Evolutionary conservation across 1,139 yeast species (phyloP).

Genomic region (Candida tunisiensis): DNA sequence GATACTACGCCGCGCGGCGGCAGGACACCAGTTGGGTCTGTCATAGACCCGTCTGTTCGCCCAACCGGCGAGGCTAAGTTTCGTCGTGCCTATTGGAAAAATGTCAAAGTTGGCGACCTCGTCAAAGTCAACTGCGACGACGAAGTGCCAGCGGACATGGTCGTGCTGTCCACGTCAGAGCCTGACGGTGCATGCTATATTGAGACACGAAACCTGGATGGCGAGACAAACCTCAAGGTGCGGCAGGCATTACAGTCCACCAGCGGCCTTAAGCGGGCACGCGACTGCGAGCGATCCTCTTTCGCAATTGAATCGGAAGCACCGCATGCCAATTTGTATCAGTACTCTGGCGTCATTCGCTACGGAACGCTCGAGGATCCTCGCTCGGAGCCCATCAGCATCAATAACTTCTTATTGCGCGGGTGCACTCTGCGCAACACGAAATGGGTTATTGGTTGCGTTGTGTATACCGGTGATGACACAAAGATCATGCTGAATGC

Average conservation of each 20-base stretch:
- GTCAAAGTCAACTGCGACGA: constrained; percentile 74
- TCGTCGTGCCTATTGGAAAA: constrained; percentile 68
- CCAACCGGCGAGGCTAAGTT: constrained; percentile 28
- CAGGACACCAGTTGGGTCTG: constrained; percentile 8
- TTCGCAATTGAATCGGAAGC: constrained; percentile 86
- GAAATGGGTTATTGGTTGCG: constrained; percentile 88
- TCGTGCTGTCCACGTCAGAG: constrained; percentile 70
- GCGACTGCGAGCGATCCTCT: constrained; percentile 52
- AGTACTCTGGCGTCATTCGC: constrained; percentile 64
- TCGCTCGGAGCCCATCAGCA: constrained; percentile 45
- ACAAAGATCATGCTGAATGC: constrained; percentile 88
- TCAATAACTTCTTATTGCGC: constrained; percentile 67
- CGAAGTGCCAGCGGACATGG: constrained; percentile 85
- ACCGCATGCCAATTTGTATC: constrained; percentile 68
- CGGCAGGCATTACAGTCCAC: constrained; percentile 40
- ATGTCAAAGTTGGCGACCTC: constrained; percentile 75
- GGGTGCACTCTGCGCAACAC: constrained; percentile 86
- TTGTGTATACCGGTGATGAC: constrained; percentile 80
- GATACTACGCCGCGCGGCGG: constrained; percentile 3
- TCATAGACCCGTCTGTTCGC: constrained; percentile 17
- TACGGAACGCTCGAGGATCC: constrained; percentile 22
- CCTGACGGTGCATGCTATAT: constrained; percentile 81
- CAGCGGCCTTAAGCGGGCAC: constrained; percentile 40
- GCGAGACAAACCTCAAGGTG: constrained; percentile 84
- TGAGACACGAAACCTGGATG: constrained; percentile 90